Evolutionary conservation across 257 asterid genomes (phyloP).

Genomic region (Anisodus tanguticus): DNA sequence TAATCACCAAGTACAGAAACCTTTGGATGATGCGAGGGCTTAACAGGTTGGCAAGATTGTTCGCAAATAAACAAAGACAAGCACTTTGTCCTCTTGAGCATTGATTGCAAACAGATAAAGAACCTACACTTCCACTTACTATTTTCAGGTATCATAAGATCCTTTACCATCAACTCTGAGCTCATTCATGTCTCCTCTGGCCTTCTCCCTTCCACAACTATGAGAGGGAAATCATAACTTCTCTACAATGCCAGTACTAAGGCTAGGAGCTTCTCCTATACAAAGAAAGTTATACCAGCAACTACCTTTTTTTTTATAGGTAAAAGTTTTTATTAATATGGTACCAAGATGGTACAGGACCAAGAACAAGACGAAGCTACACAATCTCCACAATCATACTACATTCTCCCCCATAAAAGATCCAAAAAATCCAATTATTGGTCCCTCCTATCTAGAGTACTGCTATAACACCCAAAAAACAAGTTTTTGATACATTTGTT

Average conservation of each 20-base stretch:
- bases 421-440: too few relatives aligned
- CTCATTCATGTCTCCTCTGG: background rate
- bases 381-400: too few relatives aligned
- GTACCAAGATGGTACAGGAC: too few relatives aligned
- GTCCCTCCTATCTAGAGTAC: too few relatives aligned
- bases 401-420: too few relatives aligned
- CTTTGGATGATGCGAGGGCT: background rate
- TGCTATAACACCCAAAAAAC: too few relatives aligned
- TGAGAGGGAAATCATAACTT: constrained; percentile 8
- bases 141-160: constrained; percentile 7
- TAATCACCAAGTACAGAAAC: background rate
- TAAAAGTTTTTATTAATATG: too few relatives aligned
- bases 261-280: background rate
- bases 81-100: background rate
- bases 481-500: too few relatives aligned
- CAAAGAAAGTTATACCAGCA: constrained; percentile 2
- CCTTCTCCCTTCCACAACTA: background rate
- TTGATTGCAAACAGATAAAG: constrained; percentile 7
- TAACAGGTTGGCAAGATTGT: background rate
- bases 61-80: background rate
- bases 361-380: too few relatives aligned
- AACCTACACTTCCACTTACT: background rate
- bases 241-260: background rate
- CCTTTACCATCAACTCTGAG: constrained; percentile 1
- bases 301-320: background rate